phyloP scores from a whole-genome alignment of 148 eudicot species.

The Simmondsia chinensis region DNA sequence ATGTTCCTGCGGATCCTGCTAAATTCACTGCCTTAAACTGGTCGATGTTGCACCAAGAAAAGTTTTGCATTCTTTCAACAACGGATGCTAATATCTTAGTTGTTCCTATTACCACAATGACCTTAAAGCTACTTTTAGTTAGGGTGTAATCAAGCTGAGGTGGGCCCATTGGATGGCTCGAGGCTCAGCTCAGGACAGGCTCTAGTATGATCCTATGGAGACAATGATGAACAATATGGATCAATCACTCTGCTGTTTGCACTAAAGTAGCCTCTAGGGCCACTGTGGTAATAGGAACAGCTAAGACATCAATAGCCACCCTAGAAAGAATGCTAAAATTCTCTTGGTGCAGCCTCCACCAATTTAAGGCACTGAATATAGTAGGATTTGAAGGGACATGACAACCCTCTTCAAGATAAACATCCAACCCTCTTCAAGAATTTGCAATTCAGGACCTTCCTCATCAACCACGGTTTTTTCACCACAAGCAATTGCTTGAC shows the following conservation, averaged over 20 bases:
- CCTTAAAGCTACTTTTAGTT: constrained; percentile 1
- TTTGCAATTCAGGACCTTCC: no score
- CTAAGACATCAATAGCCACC: not conserved
- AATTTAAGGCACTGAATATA: not conserved
- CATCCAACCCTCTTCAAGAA: no score
- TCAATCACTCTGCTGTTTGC: constrained; percentile 1
- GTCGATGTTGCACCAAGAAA: not conserved
- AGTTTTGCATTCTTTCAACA: not conserved
- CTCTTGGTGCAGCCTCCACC: not conserved
- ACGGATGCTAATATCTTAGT: not conserved
- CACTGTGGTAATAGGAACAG: not conserved
- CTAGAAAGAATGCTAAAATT: not conserved
- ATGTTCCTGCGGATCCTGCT: not conserved
- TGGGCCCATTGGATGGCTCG: no score
- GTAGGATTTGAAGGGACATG: not conserved
- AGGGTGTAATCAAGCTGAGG: no score
- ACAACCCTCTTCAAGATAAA: not conserved
- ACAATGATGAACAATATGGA: not conserved
- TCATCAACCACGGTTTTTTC: not conserved
- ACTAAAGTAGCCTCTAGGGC: constrained; percentile 5
- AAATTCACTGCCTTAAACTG: not conserved
- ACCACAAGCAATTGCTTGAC: no score
- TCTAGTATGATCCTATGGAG: no score
- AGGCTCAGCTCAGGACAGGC: no score
- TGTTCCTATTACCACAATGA: not conserved